phyloP scores from a whole-genome alignment of 23 red algal genomes.

The Gracilaria gracilis region DNA sequence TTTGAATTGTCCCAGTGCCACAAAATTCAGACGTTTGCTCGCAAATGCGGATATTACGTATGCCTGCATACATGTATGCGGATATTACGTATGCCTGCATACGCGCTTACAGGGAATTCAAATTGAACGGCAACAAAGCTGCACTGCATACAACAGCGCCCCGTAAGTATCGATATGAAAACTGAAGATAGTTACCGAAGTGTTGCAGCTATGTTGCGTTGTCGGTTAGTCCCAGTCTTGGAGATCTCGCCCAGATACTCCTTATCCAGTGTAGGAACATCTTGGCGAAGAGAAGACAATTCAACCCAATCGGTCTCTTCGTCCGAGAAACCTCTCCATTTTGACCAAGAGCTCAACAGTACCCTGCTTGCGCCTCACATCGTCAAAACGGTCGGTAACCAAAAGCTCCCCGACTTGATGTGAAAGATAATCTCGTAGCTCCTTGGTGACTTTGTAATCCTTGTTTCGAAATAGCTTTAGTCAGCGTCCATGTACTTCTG shows the following conservation, averaged over 20 bases:
- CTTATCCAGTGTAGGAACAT: constrained; percentile 15
- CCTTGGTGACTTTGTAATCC: constrained; percentile 11
- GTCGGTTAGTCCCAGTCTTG: neutral
- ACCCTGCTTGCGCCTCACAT: neutral
- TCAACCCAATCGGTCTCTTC: constrained; percentile 30
- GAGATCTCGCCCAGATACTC: neutral
- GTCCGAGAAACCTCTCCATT: too few species aligned
- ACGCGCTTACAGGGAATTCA: too few species aligned
- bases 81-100: too few species aligned
- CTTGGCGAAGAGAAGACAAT: neutral
- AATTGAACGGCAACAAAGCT: too few species aligned
- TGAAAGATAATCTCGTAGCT: neutral
- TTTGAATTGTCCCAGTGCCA: too few species aligned
- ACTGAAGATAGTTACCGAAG: too few species aligned
- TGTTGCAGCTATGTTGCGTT: neutral
- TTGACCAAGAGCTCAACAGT: constrained; percentile 1
- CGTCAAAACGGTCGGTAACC: constrained; percentile 1
- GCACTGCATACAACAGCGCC: too few species aligned
- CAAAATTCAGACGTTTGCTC: too few species aligned
- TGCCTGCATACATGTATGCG: too few species aligned
- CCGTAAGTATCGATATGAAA: too few species aligned
- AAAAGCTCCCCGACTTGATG: constrained; percentile 10
- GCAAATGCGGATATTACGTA: too few species aligned
- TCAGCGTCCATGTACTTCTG: neutral
- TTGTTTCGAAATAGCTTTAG: constrained; percentile 58